Conservation (phyloP, 345 rosid genomes). For the Eucalyptus regnans region DNA sequence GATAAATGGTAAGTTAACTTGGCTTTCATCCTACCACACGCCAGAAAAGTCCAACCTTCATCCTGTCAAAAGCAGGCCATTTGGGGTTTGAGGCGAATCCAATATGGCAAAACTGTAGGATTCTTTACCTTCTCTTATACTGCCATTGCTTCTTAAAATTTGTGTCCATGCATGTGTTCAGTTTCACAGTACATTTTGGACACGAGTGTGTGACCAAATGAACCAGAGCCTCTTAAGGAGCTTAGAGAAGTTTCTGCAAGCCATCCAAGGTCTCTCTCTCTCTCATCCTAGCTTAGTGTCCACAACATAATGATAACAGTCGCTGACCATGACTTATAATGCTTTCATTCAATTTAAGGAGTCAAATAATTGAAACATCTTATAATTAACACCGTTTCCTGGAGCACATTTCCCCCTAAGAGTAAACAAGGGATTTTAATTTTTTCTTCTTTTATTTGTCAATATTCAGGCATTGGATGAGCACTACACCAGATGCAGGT, state of each 20-base stretch:
- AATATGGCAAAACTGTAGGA: neutral
- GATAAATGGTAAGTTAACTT: neutral
- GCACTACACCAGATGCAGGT: slow-evolving; percentile 70
- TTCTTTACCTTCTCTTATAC: neutral
- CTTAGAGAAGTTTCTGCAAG: slow-evolving; percentile 39
- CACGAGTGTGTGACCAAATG: slow-evolving; percentile 60
- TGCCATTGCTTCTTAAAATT: neutral
- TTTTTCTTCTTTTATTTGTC: neutral
- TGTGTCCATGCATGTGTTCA: neutral
- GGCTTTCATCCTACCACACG: neutral
- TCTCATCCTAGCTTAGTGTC: neutral
- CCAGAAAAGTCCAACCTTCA: neutral
- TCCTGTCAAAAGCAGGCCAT: neutral
- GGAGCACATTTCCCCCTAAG: accelerated
- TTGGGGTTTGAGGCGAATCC: neutral
- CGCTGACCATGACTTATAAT: neutral
- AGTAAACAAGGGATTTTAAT: neutral
- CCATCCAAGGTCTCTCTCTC: slow-evolving; percentile 16
- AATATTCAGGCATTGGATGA: slow-evolving; percentile 13
- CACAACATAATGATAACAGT: neutral
- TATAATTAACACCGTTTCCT: neutral
- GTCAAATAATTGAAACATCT: neutral
- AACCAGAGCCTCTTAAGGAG: slow-evolving; percentile 48
- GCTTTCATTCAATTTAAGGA: neutral
- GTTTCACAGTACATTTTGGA: slow-evolving; percentile 43